Percentiles rank a stretch among this genome's conserved stretches.
Evolutionary conservation across 2,329 filamentous ascomycete species (phyloP).

Genomic region (Colletotrichum higginsianum): DNA sequence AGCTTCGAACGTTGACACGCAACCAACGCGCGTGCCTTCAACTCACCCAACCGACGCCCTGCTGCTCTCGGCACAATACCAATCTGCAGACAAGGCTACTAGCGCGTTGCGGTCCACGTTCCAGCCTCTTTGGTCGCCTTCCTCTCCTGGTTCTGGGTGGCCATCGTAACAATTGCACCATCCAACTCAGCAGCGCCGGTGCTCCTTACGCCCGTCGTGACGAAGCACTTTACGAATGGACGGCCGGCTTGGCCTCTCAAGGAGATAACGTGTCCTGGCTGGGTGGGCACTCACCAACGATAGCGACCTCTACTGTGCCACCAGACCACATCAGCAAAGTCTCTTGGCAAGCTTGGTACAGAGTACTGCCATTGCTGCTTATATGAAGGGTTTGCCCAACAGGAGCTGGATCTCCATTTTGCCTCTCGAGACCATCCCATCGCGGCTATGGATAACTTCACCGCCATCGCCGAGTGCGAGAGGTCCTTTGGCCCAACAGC

Average conservation of each 20-base stretch:
- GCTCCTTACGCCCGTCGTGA: background rate
- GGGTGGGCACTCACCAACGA: background rate
- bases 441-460: conserved; percentile 28
- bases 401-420: too few species aligned
- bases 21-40: background rate
- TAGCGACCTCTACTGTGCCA: background rate
- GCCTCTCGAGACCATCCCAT: background rate
- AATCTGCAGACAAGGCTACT: background rate
- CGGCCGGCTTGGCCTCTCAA: background rate
- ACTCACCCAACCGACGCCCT: background rate
- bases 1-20: background rate
- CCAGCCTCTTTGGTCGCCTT: background rate
- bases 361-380: too few species aligned
- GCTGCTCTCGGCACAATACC: background rate
- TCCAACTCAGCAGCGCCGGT: too few species aligned
- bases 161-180: too few species aligned
- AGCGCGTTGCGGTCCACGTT: too few species aligned
- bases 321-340: background rate
- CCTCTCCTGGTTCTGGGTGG: too few species aligned
- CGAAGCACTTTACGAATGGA: background rate
- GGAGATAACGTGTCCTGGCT: background rate
- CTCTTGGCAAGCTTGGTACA: background rate
- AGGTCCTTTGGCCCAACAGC: conserved; percentile 45
- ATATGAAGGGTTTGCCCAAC: background rate
- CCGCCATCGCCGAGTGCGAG: conserved; percentile 34